A percentile compares a stretch with the other conserved stretches of the same genome.
phyloP scores from a whole-genome alignment of 306 rosid genomes.

The Oemleria cerasiformis region DNA sequence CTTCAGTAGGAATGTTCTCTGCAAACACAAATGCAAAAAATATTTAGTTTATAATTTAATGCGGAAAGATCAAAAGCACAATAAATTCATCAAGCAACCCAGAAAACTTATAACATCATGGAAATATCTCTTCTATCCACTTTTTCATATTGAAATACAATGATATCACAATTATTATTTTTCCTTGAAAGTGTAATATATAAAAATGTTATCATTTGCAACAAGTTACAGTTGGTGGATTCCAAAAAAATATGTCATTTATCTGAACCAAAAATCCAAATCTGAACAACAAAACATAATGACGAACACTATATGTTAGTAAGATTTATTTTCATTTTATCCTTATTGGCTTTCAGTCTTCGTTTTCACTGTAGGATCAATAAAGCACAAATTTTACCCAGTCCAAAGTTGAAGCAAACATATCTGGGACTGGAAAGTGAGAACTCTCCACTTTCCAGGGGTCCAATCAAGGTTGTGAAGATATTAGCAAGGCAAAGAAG shows the following conservation, averaged over 20 bases:
- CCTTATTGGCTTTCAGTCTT: neutral
- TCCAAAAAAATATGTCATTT: too few species aligned
- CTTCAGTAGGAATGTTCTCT: conserved; percentile 81
- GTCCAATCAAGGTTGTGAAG: neutral
- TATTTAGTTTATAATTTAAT: neutral
- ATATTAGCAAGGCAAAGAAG: neutral
- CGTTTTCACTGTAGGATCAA: neutral
- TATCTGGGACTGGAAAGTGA: neutral
- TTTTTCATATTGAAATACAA: neutral
- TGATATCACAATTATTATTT: too few species aligned
- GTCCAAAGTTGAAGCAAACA: neutral
- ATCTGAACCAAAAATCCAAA: too few species aligned
- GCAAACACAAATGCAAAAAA: conserved; percentile 35
- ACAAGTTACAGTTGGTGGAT: too few species aligned
- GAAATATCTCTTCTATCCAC: neutral
- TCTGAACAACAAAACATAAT: too few species aligned
- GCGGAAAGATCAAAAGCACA: neutral
- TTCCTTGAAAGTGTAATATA: too few species aligned
- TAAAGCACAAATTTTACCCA: neutral
- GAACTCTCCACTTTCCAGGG: neutral
- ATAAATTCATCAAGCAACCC: neutral
- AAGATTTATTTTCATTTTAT: neutral
- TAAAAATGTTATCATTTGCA: too few species aligned
- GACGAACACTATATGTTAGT: neutral
- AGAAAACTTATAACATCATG: neutral